Evolutionary conservation across 176 grass and related monocot species (phyloP).

Genomic region (Musa troglodytarum): DNA sequence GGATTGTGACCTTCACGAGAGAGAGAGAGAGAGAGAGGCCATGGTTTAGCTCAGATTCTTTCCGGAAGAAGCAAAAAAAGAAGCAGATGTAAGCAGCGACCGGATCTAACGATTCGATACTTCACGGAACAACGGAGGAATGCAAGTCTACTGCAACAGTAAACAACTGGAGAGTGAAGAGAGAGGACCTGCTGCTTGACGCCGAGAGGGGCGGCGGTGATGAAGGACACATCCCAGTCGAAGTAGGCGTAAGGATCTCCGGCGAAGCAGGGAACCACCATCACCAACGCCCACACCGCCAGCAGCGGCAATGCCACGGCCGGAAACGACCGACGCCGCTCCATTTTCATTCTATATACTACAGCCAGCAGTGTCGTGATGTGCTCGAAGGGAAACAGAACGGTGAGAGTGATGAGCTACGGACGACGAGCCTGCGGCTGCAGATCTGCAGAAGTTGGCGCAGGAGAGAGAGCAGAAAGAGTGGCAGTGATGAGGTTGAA

Average conservation of each 20-base stretch:
- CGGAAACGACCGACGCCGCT: not conserved
- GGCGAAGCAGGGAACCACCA: slow-evolving; percentile 20
- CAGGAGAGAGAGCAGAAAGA: not conserved
- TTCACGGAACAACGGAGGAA: not conserved
- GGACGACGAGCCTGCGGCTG: too few species aligned
- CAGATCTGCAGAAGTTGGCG: too few species aligned
- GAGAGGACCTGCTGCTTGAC: slow-evolving; percentile 59
- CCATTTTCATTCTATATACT: not conserved
- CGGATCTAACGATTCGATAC: not conserved
- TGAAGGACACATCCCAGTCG: slow-evolving; percentile 84
- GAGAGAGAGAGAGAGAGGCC: not conserved
- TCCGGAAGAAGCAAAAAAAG: not conserved
- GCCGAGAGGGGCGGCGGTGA: slow-evolving; percentile 65
- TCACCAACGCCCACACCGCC: not conserved
- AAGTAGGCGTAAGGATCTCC: slow-evolving; percentile 61
- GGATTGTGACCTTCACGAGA: too few species aligned
- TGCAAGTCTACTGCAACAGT: not conserved
- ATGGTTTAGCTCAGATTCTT: not conserved
- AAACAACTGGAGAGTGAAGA: not conserved
- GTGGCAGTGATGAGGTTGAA: too few species aligned
- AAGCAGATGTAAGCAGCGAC: too few species aligned
- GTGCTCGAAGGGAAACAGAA: too few species aligned
- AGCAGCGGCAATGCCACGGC: not conserved
- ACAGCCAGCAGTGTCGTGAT: too few species aligned
- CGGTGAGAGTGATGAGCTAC: too few species aligned